A percentile compares a stretch with the other conserved stretches of the same genome.
phyloP scores from a whole-genome alignment of 345 rosid genomes.

The Eucalyptus virginea region DNA sequence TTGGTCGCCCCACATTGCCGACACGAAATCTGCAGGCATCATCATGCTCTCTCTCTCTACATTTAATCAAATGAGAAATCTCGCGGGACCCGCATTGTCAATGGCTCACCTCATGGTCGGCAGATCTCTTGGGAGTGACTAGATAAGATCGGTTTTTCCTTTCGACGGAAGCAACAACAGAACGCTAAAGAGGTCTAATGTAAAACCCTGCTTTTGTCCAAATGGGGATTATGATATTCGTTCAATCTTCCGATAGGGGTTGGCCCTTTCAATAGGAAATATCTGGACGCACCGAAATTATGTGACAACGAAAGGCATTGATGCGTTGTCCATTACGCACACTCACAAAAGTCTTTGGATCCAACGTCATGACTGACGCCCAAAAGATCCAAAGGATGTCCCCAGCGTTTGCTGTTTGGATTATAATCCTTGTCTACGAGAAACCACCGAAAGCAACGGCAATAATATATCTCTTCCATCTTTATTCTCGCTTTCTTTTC shows the following conservation, averaged over 20 bases:
- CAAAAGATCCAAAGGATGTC: not conserved
- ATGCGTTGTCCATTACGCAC: accelerated
- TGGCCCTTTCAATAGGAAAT: not conserved
- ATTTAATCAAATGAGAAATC: not conserved
- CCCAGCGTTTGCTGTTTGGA: not conserved
- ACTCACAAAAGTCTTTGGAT: not conserved
- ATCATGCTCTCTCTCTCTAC: not conserved
- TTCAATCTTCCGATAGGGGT: not conserved
- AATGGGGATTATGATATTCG: not conserved
- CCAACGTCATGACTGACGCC: not conserved
- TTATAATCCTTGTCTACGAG: not conserved
- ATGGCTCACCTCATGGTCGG: not conserved
- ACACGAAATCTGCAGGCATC: not conserved
- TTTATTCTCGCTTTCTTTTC: not conserved
- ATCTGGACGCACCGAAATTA: not conserved
- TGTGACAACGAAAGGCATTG: not conserved
- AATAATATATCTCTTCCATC: not conserved
- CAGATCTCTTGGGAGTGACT: not conserved
- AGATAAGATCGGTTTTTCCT: not conserved
- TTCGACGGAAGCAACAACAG: not conserved
- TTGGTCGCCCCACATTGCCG: not conserved
- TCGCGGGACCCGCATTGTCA: not conserved
- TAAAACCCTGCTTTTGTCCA: not conserved
- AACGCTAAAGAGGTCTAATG: not conserved
- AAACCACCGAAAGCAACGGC: not conserved